Base-by-base conservation (phyloP, 768 basidiomycete species). In the Baorangia bicolor region DNA sequence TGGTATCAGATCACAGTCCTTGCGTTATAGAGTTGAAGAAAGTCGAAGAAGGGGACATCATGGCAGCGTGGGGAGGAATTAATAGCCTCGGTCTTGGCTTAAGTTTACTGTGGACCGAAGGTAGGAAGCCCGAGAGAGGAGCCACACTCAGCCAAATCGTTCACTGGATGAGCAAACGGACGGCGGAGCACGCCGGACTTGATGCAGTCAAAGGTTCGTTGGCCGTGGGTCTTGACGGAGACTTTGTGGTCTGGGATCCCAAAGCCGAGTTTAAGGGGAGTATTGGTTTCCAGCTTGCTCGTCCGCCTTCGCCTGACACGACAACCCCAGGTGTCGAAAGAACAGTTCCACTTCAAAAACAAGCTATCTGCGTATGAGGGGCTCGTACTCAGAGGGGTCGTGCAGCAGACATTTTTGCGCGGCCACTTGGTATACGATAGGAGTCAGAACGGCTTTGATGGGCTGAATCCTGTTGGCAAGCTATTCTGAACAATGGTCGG, bases 1-100 rank as follows among this genome's bases (percentile, higher is more conserved):
- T 98, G 50, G 94, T 98, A 8, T 96, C 94, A 50, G 96, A 99
- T 74, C 96, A 99, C 68, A 94, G 92, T 59, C 95, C 95, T 16
- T 98, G 95, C 71, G 78, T 90, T 13, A 75, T 82, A 23, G 84
- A 86, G 62, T 75, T 99, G 56, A 99, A 98, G 77, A 81, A 81
- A 57, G 69, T 86, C 34, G 86, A 87, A 28, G 79, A 81, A 40
- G 91, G 94, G 1, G 81, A 94, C 65, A 78, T 98, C 57, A 90
- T 97, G 87, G 71, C 75, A 21, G 92, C 95, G 0, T 98, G 96
- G 96, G 96, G 96, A 39, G 96, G 96, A 0, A 92, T 99, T 59
- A 90, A 88, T 57, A 87, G 91, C 5, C 79, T 99, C 23, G 96
- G 96, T 4, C 77, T 98, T 18, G 97, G 96, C 0, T 70, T 98